Evolutionary conservation across 352 stramenopile species (phyloP).

Genomic region (Globisporangium paroecandrum): DNA sequence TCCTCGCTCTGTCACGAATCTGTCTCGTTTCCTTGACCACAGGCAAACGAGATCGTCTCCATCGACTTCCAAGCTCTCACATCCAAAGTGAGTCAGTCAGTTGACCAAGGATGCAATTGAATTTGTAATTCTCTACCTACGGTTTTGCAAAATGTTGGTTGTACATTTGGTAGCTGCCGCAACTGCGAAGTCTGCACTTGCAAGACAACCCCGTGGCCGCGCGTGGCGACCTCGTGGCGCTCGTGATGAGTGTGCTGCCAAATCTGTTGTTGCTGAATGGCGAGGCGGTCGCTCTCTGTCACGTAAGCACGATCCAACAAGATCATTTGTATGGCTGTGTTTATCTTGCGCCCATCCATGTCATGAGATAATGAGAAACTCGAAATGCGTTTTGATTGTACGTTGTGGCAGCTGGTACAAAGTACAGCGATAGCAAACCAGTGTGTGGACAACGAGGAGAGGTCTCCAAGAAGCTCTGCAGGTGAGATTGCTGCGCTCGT

Average conservation of each 20-base stretch:
- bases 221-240: slow-evolving; percentile 16
- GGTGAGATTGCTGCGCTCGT: neutral
- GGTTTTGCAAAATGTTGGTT: no score
- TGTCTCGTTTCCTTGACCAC: neutral
- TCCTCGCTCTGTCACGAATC: no score
- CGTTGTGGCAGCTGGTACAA: slow-evolving; percentile 5
- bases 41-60: slow-evolving; percentile 49
- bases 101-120: no score
- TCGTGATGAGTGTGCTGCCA: slow-evolving; percentile 30
- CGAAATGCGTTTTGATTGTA: no score
- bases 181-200: slow-evolving; percentile 48
- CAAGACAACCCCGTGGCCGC: slow-evolving; percentile 30
- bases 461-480: neutral
- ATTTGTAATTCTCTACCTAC: no score
- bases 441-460: neutral
- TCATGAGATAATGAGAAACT: no score
- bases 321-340: no score
- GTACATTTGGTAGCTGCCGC: slow-evolving; percentile 30
- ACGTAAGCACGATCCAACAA: slow-evolving; percentile 8
- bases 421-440: neutral
- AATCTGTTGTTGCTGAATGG: slow-evolving; percentile 52
- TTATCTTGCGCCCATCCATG: no score
- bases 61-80: slow-evolving; percentile 43
- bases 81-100: slow-evolving; percentile 21
- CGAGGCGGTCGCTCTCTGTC: slow-evolving; percentile 43